Evolutionary conservation across 768 basidiomycete species (phyloP), one percentile per base, ranked within the genome.

Genomic region (Antrodiella citrinella): DNA sequence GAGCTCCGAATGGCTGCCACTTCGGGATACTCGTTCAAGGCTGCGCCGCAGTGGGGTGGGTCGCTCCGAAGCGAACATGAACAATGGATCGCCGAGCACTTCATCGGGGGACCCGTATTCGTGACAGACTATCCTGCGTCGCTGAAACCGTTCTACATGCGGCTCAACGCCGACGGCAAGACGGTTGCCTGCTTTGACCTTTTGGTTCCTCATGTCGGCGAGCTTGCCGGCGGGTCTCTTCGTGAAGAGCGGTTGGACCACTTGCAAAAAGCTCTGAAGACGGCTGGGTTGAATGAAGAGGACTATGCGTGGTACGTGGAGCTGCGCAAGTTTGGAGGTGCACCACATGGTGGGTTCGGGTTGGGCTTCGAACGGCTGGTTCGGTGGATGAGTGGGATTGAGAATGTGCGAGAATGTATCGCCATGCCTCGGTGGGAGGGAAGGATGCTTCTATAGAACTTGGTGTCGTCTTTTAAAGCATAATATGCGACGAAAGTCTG

Each of bases 121-220:
- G 84, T 99, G 48, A 89, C 83, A 12, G 84, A 95, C 63, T 99
- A 98, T 62, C 95, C 96, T 1, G 66, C 73, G 3, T 46, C 62
- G 2, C 65, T 91, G 54, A 99, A 99, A 66, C 93, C 96, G 5
- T 98, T 98, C 71, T 99, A 99, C 69, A 97, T 98, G 96, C 81
- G 89, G 26, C 63, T 62, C 39, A 91, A 90, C 59, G 70, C 68
- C 49, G 62, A 64, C 38, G 66, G 65, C 41, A 55, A 60, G 53
- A 86, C 90, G 0, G 91, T 91, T 2, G 91, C 85, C n/a, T 98
- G 95, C 68, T 96, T 99, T 59, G 96, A 99, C 63, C 74, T 99
- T 15, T 76, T 99, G 47, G 81, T 98, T 4, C 96, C 95, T 0
- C 68, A 76, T 20, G 69, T 92, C 1, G 95, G 95, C 3, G 96